A percentile compares a stretch with the other conserved stretches of the same genome.
Evolutionary conservation across 192 early-diverging fungal species (phyloP).

Genomic region (Backusella psychrophila): DNA sequence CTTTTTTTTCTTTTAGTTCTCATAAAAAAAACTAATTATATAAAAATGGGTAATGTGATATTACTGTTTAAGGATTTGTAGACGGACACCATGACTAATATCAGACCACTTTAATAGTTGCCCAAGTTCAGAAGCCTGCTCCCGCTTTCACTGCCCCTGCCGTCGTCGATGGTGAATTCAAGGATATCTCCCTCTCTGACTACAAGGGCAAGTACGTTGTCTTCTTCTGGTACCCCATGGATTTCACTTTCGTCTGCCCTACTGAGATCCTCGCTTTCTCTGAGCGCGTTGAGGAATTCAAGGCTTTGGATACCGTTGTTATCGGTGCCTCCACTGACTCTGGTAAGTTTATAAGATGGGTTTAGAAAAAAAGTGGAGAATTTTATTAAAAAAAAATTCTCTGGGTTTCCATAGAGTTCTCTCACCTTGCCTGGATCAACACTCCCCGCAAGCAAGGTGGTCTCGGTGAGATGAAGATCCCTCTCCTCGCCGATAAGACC

Average conservation of each 20-base stretch:
- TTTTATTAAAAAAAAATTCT: not conserved
- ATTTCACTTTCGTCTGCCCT: conserved; percentile 91
- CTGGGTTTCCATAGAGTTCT: conserved; percentile 57
- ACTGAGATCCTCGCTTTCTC: conserved; percentile 93
- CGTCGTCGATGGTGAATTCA: conserved; percentile 70
- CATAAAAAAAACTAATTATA: not conserved
- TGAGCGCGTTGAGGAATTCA: conserved; percentile 83
- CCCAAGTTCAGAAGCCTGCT: conserved; percentile 40
- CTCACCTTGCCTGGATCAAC: conserved; percentile 88
- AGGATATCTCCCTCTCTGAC: conserved; percentile 61
- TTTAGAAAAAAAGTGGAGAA: not conserved
- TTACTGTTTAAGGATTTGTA: not conserved
- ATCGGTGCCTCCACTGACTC: conserved; percentile 68
- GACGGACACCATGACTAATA: not conserved
- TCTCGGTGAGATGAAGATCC: conserved; percentile 90
- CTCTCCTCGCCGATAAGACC: conserved; percentile 64
- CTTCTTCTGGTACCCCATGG: conserved; percentile 78
- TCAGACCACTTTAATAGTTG: conserved; percentile 1
- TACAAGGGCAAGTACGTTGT: conserved; percentile 31
- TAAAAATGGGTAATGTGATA: conserved; percentile 6
- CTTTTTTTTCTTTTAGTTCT: not conserved
- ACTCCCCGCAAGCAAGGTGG: conserved; percentile 85
- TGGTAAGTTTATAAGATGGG: conserved; percentile 4
- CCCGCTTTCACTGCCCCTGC: conserved; percentile 66
- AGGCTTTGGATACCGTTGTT: conserved; percentile 73